Evolutionary conservation across 2,329 filamentous ascomycete species (phyloP).

Genomic region (Diaporthe citri): DNA sequence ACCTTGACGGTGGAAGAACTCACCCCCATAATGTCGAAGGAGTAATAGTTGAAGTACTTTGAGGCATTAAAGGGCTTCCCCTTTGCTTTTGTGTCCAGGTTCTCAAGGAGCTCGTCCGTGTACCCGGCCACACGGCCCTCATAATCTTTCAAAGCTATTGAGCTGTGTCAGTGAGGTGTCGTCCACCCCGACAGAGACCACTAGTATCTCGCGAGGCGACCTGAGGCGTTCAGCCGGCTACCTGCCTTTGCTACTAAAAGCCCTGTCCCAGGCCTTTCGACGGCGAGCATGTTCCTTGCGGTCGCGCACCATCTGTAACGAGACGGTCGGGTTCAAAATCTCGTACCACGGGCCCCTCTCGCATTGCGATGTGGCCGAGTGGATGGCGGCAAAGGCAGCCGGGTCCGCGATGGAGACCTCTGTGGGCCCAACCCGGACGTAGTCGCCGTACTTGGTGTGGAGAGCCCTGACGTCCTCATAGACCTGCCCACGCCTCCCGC

Average conservation of each 20-base stretch:
- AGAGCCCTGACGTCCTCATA: constrained; percentile 44
- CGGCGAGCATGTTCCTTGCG: constrained; percentile 48
- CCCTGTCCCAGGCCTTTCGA: constrained; percentile 52
- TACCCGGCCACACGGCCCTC: constrained; percentile 17
- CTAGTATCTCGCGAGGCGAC: neutral
- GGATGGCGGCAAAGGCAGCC: constrained; percentile 46
- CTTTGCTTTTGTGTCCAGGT: constrained; percentile 14
- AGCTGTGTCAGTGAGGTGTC: neutral
- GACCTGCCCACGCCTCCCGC: constrained; percentile 42
- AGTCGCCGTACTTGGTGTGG: constrained; percentile 43
- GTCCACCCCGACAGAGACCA: neutral
- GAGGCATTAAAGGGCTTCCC: constrained; percentile 17
- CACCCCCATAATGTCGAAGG: constrained; percentile 55
- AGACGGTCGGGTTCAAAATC: constrained; percentile 46
- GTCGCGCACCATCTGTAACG: constrained; percentile 49
- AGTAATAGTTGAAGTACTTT: constrained; percentile 38
- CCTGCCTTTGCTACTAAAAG: constrained; percentile 47
- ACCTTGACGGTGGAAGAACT: neutral
- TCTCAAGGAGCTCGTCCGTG: constrained; percentile 23
- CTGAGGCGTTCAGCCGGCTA: neutral
- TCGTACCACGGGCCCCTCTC: constrained; percentile 52
- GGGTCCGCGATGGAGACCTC: constrained; percentile 50
- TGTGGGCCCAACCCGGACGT: constrained; percentile 45
- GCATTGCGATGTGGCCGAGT: constrained; percentile 47
- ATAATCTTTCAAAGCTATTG: constrained; percentile 26